Percentiles rank a stretch among this genome's conserved stretches.
phyloP scores from a whole-genome alignment of 495 filamentous ascomycete genomes.

The Aspergillus conjunctus region DNA sequence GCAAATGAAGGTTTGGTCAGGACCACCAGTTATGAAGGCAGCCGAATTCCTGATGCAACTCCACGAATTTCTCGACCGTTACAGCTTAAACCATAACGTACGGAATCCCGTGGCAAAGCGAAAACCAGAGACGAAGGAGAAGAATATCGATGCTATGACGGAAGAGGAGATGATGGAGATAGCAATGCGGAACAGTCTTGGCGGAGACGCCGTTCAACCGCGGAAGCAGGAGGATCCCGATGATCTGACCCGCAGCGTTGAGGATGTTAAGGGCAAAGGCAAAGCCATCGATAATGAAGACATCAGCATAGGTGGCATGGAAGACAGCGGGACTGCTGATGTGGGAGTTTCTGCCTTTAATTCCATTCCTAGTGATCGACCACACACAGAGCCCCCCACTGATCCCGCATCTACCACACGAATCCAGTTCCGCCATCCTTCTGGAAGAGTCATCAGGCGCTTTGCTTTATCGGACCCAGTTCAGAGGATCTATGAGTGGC shows the following conservation, averaged over 20 bases:
- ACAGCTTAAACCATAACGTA: conserved; percentile 81
- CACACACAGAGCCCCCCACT: conserved; percentile 74
- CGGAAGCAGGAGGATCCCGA: conserved; percentile 72
- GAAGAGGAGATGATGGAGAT: conserved; percentile 96
- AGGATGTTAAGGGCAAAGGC: conserved; percentile 66
- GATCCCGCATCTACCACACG: conserved; percentile 74
- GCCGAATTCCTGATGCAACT: conserved; percentile 87
- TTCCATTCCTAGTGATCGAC: conserved; percentile 66
- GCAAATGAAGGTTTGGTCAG: conserved; percentile 95
- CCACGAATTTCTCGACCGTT: conserved; percentile 93
- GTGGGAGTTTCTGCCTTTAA: conserved; percentile 55
- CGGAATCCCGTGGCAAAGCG: conserved; percentile 89
- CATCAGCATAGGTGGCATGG: conserved; percentile 35
- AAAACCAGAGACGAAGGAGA: conserved; percentile 70
- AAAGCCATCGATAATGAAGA: conserved; percentile 51
- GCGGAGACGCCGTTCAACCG: conserved; percentile 33
- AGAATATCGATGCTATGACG: conserved; percentile 83
- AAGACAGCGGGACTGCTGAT: conserved; percentile 21
- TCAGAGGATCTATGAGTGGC: conserved; percentile 87
- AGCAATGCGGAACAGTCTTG: conserved; percentile 85
- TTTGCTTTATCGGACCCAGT: conserved; percentile 83
- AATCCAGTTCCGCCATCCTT: conserved; percentile 85
- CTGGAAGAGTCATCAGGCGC: conserved; percentile 76
- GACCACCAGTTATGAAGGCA: conserved; percentile 71
- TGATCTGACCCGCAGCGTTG: conserved; percentile 69